These are phyloP conservation scores for Ustilago cynodontis DNA, from an alignment of 1,284 basidiomycete genomes.

Conservation along the genomic window DNA sequence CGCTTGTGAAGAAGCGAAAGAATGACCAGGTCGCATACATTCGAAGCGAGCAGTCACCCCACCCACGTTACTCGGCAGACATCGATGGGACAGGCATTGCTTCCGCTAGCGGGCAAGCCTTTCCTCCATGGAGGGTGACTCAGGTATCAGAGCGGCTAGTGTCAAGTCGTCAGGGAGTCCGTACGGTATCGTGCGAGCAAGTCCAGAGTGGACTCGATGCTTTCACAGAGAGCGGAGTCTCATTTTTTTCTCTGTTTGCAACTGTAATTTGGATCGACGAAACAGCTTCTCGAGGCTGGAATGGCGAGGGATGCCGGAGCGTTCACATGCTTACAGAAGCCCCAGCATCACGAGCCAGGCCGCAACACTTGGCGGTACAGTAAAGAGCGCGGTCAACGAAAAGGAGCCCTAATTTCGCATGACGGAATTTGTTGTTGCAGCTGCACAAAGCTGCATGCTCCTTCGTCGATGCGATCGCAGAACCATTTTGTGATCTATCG, in stretches of 20 bases:
- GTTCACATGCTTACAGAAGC: background rate
- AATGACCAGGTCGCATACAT: background rate
- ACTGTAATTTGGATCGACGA: background rate
- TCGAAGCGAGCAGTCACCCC: background rate
- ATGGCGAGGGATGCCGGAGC: background rate
- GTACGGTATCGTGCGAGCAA: slow-evolving; percentile 4
- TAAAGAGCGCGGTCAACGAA: background rate
- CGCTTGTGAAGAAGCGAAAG: slow-evolving; percentile 6
- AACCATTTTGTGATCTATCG: slow-evolving; percentile 19
- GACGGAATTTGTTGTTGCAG: slow-evolving; percentile 11
- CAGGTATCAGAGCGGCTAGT: background rate
- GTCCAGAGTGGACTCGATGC: background rate
- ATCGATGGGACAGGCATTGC: no score
- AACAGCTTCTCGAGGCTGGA: background rate
- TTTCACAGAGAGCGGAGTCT: slow-evolving; percentile 6
- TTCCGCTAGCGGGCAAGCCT: background rate
- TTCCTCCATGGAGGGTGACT: background rate
- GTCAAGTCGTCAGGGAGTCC: background rate
- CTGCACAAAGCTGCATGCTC: slow-evolving; percentile 4
- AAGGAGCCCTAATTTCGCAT: slow-evolving; percentile 13
- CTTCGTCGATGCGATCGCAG: slow-evolving; percentile 1
- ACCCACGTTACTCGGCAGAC: background rate
- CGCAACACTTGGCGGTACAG: background rate
- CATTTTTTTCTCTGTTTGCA: slow-evolving; percentile 15
- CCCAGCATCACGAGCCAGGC: background rate